These are phyloP conservation scores for Phytophthora pisi DNA, from an alignment of 352 stramenopile species.

Conservation along the genomic window DNA sequence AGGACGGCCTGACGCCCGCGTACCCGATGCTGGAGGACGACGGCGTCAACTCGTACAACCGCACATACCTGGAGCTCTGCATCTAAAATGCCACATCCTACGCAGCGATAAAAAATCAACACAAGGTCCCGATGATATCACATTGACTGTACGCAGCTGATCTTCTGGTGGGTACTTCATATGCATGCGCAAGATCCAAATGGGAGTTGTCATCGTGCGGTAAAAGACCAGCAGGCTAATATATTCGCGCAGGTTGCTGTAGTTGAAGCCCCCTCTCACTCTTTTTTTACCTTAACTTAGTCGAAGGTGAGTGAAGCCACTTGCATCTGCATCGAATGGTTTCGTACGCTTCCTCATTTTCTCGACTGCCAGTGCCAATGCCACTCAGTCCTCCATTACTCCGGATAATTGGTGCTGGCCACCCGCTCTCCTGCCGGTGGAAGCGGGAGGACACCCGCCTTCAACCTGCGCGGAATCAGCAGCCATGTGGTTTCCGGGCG, in stretches of 20 bases:
- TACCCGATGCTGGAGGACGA: slow-evolving; percentile 97
- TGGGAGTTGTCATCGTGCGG: slow-evolving; percentile 11
- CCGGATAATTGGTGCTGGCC: slow-evolving; percentile 6
- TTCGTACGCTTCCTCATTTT: slow-evolving; percentile 9
- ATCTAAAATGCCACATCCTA: slow-evolving; percentile 44
- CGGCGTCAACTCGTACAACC: slow-evolving; percentile 94
- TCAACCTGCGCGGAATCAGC: slow-evolving; percentile 27
- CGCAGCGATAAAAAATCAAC: slow-evolving; percentile 2
- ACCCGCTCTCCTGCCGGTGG: background rate
- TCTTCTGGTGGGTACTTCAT: slow-evolving; percentile 16
- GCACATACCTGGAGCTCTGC: slow-evolving; percentile 94
- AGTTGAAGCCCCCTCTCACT: background rate
- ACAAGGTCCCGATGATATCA: slow-evolving; percentile 5
- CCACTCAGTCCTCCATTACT: slow-evolving; percentile 17
- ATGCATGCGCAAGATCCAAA: slow-evolving; percentile 5
- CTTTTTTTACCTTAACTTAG: background rate
- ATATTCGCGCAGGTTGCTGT: slow-evolving; percentile 22
- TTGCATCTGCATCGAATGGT: slow-evolving; percentile 10
- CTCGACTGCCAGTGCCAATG: slow-evolving; percentile 2
- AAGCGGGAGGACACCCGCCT: background rate
- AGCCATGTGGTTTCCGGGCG: slow-evolving; percentile 12
- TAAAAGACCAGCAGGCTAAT: slow-evolving; percentile 27
- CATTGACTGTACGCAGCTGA: background rate
- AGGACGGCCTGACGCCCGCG: slow-evolving; percentile 96
- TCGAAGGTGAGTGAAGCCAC: slow-evolving; percentile 5